These are phyloP conservation scores for Thelonectria olida DNA, from an alignment of 2,329 filamentous ascomycete species.

Conservation along the genomic window DNA sequence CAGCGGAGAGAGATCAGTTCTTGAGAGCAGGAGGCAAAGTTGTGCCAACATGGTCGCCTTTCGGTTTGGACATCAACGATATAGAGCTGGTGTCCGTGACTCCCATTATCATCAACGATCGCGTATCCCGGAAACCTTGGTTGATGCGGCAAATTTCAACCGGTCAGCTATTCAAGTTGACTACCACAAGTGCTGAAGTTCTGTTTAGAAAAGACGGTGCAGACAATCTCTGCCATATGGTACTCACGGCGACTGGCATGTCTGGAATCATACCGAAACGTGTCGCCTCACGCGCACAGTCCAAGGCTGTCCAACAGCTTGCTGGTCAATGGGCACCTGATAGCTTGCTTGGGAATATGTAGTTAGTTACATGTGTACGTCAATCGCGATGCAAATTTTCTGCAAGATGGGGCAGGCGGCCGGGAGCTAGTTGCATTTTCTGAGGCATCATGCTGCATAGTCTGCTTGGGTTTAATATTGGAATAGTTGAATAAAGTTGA, in stretches of 20 bases:
- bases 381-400: no score
- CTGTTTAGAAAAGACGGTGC: background rate
- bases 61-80: background rate
- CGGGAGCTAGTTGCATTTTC: no score
- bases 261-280: background rate
- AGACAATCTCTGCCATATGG: background rate
- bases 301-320: background rate
- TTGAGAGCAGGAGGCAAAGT: background rate
- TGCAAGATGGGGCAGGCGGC: no score
- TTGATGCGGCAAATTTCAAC: background rate
- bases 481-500: no score
- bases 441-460: no score
- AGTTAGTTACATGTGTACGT: no score
- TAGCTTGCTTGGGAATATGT: background rate
- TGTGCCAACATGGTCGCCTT: background rate
- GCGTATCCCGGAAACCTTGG: background rate
- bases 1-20: background rate
- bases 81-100: background rate
- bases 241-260: background rate
- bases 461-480: no score
- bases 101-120: background rate
- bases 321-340: background rate
- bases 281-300: background rate
- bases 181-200: background rate
- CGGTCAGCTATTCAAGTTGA: background rate